These are phyloP conservation scores for Ascochyta viciae-villosae DNA, from an alignment of 2,329 filamentous ascomycete species.

Conservation along the genomic window DNA sequence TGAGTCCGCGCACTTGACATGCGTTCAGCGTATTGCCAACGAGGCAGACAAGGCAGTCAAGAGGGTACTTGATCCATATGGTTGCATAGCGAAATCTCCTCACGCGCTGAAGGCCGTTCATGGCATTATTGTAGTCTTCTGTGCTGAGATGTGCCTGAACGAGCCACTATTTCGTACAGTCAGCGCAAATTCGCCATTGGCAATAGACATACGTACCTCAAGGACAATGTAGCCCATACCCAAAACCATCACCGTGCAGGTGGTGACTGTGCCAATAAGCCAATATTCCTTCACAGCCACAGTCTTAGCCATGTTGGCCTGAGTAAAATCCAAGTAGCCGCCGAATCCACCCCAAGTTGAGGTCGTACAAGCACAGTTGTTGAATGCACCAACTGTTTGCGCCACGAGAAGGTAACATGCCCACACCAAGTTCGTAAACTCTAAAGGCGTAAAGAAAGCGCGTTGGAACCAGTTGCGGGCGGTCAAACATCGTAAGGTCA, in stretches of 20 bases:
- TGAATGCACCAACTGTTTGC: slow-evolving; percentile 51
- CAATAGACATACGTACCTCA: slow-evolving; percentile 25
- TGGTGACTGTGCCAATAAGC: slow-evolving; percentile 37
- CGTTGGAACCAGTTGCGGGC: slow-evolving; percentile 30
- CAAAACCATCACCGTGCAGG: slow-evolving; percentile 35
- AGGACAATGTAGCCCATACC: slow-evolving; percentile 43
- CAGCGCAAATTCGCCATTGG: neutral
- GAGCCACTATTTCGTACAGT: slow-evolving; percentile 32
- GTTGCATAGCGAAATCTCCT: slow-evolving; percentile 29
- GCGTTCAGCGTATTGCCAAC: slow-evolving; percentile 17
- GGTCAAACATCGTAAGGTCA: slow-evolving; percentile 12
- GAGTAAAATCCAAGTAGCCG: slow-evolving; percentile 51
- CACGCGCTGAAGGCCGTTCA: slow-evolving; percentile 28
- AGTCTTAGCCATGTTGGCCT: slow-evolving; percentile 35
- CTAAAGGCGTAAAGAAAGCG: slow-evolving; percentile 42
- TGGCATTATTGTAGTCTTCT: slow-evolving; percentile 30
- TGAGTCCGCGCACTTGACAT: slow-evolving; percentile 8
- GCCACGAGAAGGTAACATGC: slow-evolving; percentile 48
- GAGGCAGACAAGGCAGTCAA: slow-evolving; percentile 13
- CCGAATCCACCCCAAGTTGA: slow-evolving; percentile 43
- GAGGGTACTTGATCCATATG: slow-evolving; percentile 22
- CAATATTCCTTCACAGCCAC: slow-evolving; percentile 35
- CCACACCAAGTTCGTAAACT: slow-evolving; percentile 47
- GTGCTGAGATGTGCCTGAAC: slow-evolving; percentile 45
- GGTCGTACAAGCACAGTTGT: slow-evolving; percentile 51